Evolutionary conservation across 176 grass and related monocot genomes (phyloP).

Genomic region (Musa troglodytarum): DNA sequence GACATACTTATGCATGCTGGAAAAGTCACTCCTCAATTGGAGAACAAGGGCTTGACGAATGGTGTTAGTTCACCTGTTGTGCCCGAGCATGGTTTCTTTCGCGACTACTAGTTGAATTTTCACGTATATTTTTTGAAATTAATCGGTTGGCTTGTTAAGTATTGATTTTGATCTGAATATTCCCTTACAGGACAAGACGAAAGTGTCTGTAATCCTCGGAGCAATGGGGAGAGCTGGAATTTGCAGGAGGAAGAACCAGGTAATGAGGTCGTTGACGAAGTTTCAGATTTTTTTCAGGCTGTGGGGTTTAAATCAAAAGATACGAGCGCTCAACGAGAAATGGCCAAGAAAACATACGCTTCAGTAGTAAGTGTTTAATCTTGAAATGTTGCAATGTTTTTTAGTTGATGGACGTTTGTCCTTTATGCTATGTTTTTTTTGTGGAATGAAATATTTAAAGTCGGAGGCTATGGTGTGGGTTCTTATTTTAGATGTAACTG

Average conservation of each 20-base stretch:
- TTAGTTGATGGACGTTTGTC: not conserved
- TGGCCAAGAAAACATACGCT: constrained; percentile 72
- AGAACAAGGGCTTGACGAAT: constrained; percentile 12
- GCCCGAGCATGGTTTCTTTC: not conserved
- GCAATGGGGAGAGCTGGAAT: not conserved
- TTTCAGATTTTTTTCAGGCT: not conserved
- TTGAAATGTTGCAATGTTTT: constrained; percentile 8
- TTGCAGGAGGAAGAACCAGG: not conserved
- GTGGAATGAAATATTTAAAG: not conserved
- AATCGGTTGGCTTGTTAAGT: not conserved
- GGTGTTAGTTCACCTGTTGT: constrained; percentile 30
- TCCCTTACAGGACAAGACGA: not conserved
- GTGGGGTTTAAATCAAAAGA: not conserved
- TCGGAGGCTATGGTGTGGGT: too few species aligned
- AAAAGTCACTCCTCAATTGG: constrained; percentile 7
- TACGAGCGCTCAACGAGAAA: constrained; percentile 27
- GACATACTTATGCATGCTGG: constrained; percentile 51
- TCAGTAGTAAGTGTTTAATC: constrained; percentile 63
- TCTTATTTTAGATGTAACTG: too few species aligned
- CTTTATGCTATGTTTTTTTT: not conserved
- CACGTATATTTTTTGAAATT: not conserved
- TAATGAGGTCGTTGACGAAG: not conserved
- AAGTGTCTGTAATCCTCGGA: not conserved
- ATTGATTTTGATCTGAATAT: not conserved
- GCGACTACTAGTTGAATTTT: not conserved